Evolutionary conservation across 345 rosid genomes (phyloP), one percentile per base, ranked within the genome.

Genomic region (Heritiera littoralis): DNA sequence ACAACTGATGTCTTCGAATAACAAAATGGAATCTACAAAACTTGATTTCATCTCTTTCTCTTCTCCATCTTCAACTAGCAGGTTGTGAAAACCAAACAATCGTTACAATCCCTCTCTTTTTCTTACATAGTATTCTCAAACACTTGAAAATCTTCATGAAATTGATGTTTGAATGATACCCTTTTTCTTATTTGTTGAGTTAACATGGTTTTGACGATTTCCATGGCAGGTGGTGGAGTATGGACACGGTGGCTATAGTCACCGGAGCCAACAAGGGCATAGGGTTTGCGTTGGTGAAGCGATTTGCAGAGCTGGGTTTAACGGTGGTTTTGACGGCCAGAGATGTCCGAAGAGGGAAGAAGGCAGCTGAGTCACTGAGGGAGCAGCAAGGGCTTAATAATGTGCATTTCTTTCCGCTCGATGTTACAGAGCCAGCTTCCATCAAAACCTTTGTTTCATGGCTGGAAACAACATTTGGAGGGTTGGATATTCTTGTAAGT

Each of bases 241-340:
- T 76, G 52, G 91, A 90, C 63, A 95, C 93, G 48, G 86, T 88
- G 6, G 94, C 93, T 0, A 77, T 95, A 2, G 98, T 93, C 45
- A 95, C 93, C 2, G 98, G 98, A 86, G 97, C 92, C 1, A 95
- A 93, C 86, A 93, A 84, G 76, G 98, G 98, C 75, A 95, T 95
- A 46, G 97, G 98, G 46, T 90, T 84, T 55, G 89, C 91, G 23
- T 38, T 95, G 64, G 98, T 89, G 83, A 92, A 91, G 84, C 77
- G 86, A 74, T 84, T 95, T 18, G 85, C 95, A 12, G 86, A 89
- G 67, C 56, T 77, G 14, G 98, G 97, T 9, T 52, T 95, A 18
- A 89, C 89, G 5, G 98, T 92, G 14, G 69, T 95, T 6, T 82
- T 91, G 75, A 92, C 98, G 1, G 93, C 95, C 9, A 85, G 98